phyloP scores from a whole-genome alignment of 768 basidiomycete genomes.

The Russula griseocarnosa region DNA sequence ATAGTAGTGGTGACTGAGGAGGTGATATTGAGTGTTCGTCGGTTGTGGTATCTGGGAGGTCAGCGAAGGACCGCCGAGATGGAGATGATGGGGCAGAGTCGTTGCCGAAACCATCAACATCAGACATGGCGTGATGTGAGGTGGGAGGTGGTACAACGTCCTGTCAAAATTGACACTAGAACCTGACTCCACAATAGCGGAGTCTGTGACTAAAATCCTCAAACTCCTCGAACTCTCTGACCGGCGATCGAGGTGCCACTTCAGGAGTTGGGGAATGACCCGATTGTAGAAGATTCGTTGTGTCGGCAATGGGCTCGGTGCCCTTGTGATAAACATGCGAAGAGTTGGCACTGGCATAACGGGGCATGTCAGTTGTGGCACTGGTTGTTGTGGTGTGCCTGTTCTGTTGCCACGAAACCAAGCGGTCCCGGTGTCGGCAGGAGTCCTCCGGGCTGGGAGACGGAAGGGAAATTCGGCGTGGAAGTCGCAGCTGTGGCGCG shows the following conservation, averaged over 20 bases:
- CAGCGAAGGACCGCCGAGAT: slow-evolving; percentile 23
- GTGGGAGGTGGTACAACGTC: slow-evolving; percentile 10
- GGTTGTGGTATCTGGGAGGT: slow-evolving; percentile 19
- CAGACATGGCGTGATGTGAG: not conserved
- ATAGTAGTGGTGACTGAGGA: slow-evolving; percentile 5
- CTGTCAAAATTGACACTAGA: not conserved
- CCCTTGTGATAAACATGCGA: not conserved
- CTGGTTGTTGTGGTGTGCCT: not conserved
- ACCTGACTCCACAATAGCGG: not conserved
- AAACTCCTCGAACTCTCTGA: not conserved
- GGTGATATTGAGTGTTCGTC: not conserved
- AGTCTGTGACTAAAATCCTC: not conserved
- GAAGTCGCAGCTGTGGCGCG: not conserved
- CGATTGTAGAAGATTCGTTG: not conserved
- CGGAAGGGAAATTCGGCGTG: slow-evolving; percentile 3
- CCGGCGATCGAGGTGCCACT: not conserved
- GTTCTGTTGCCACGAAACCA: not conserved
- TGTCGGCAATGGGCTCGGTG: not conserved
- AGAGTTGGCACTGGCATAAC: not conserved
- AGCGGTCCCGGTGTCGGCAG: not conserved
- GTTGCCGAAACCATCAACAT: not conserved
- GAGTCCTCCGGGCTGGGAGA: not conserved
- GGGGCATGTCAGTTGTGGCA: slow-evolving; percentile 5
- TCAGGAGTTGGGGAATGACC: not conserved
- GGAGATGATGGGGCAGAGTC: slow-evolving; percentile 19